These are phyloP conservation scores for Actinidia polygama DNA, from an alignment of 179 eudicot species.

Conservation along the genomic window DNA sequence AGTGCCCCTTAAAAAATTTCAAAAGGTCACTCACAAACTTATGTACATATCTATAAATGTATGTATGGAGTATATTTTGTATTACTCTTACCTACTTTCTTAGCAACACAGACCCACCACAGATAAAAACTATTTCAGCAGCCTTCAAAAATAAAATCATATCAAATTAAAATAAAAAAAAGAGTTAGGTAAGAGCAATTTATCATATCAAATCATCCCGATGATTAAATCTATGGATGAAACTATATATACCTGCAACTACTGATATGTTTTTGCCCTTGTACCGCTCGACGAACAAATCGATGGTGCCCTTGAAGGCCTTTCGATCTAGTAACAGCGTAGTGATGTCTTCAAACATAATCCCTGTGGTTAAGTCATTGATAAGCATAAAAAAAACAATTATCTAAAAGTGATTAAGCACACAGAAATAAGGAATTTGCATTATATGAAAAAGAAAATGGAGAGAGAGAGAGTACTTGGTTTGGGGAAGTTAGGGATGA, in stretches of 20 bases:
- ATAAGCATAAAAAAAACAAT: not conserved
- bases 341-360: slow-evolving; percentile 74
- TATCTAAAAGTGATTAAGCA: not conserved
- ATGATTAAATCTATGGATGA: not conserved
- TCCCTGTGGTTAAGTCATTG: slow-evolving; percentile 35
- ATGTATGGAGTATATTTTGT: not conserved
- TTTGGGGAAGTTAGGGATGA: slow-evolving; percentile 65
- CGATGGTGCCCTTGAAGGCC: slow-evolving; percentile 64
- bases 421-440: not conserved
- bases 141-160: not conserved
- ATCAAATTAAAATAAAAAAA: not conserved
- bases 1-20: slow-evolving; percentile 16
- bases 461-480: slow-evolving; percentile 37
- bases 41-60: not conserved
- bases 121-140: not conserved
- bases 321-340: slow-evolving; percentile 61
- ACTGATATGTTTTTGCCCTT: slow-evolving; percentile 53
- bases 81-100: slow-evolving; percentile 21
- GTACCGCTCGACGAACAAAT: slow-evolving; percentile 69
- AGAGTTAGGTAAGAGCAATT: too few species aligned
- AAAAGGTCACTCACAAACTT: slow-evolving; percentile 17
- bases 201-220: not conserved
- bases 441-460: not conserved
- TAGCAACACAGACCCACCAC: slow-evolving; percentile 3
- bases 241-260: slow-evolving; percentile 47